A percentile compares a stretch with the other conserved stretches of the same genome.
phyloP scores from a whole-genome alignment of 179 eudicot species.

The Gypsophila paniculata region DNA sequence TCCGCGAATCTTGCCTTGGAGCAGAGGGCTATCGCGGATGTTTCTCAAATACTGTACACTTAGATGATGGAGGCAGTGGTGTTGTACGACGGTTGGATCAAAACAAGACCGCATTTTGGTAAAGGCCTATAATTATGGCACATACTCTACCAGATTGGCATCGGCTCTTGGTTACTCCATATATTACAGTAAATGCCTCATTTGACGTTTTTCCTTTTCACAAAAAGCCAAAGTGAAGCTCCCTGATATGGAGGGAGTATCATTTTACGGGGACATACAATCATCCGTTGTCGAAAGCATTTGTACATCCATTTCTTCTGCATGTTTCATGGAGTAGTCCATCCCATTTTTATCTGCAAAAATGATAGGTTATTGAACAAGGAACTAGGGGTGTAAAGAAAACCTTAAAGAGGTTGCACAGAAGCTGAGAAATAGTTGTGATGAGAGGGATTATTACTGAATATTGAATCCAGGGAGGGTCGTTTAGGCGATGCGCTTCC shows the following conservation, averaged over 20 bases:
- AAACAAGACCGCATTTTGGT: slow-evolving; percentile 31
- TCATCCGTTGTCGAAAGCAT: slow-evolving; percentile 56
- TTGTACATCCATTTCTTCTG: slow-evolving; percentile 58
- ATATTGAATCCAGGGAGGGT: slow-evolving; percentile 55
- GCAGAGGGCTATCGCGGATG: slow-evolving; percentile 30
- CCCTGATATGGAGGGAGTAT: not conserved
- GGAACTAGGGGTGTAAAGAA: not conserved
- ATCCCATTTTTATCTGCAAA: slow-evolving; percentile 47
- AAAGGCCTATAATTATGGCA: slow-evolving; percentile 25
- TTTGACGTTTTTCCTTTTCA: not conserved
- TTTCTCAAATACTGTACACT: slow-evolving; percentile 16
- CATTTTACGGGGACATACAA: slow-evolving; percentile 53
- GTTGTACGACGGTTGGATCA: slow-evolving; percentile 27
- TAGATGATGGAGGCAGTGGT: slow-evolving; percentile 12
- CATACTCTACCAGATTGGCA: slow-evolving; percentile 23
- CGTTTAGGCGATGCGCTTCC: slow-evolving; percentile 58
- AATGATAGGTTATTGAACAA: slow-evolving; percentile 13
- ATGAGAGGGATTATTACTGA: slow-evolving; percentile 34
- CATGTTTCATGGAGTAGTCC: slow-evolving; percentile 33
- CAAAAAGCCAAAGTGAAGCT: not conserved
- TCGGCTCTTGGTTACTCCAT: slow-evolving; percentile 6
- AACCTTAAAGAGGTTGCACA: not conserved
- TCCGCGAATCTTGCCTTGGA: slow-evolving; percentile 23
- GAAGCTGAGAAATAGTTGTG: not conserved
- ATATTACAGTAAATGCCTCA: not conserved